Evolutionary conservation across 2,329 filamentous ascomycete genomes (phyloP).

Genomic region (Aspergillus sp.): DNA sequence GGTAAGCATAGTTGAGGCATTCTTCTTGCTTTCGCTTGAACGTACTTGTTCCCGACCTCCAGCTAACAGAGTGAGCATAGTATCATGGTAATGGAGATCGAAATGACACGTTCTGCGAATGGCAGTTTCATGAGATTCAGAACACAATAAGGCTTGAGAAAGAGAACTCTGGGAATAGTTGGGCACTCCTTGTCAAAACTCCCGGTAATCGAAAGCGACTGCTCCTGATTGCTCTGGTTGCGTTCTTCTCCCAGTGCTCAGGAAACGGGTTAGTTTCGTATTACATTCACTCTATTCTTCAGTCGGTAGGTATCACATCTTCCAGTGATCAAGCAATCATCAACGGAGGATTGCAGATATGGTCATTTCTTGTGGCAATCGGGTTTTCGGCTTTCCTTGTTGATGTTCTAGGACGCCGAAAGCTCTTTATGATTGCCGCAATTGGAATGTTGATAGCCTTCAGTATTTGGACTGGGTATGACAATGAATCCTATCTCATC

Average conservation of each 20-base stretch:
- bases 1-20: background rate
- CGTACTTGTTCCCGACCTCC: background rate
- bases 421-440: constrained; percentile 45
- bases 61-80: background rate
- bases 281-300: constrained; percentile 40
- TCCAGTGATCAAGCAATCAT: constrained; percentile 41
- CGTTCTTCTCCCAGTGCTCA: constrained; percentile 60
- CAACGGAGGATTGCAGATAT: constrained; percentile 43
- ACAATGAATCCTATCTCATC: background rate
- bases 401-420: constrained; percentile 45
- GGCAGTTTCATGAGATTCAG: constrained; percentile 40
- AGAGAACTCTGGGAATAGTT: constrained; percentile 48
- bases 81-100: constrained; percentile 43
- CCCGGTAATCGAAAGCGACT: constrained; percentile 56
- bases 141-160: constrained; percentile 47
- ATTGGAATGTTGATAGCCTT: constrained; percentile 47
- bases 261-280: constrained; percentile 50
- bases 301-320: constrained; percentile 39
- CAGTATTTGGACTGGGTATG: constrained; percentile 38
- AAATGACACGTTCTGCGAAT: constrained; percentile 29
- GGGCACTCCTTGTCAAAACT: constrained; percentile 41
- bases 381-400: constrained; percentile 37
- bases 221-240: constrained; percentile 54
- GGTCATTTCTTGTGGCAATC: constrained; percentile 39
- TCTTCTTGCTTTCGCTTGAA: background rate